Evolutionary conservation across 2,329 filamentous ascomycete genomes (phyloP).

Genomic region (Botrytis deweyae): DNA sequence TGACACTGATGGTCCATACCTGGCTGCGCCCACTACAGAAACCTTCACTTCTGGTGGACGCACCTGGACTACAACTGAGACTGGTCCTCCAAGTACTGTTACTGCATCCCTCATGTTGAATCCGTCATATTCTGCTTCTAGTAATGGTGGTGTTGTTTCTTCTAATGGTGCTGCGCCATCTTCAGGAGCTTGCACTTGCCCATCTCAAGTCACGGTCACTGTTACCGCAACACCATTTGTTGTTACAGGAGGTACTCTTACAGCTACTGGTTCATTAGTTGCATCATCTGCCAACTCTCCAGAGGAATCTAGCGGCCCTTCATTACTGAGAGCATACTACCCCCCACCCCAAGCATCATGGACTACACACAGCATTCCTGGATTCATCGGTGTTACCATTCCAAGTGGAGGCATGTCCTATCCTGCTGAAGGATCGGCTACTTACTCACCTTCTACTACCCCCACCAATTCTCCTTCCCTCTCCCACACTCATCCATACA

Average conservation of each 20-base stretch:
- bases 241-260: not conserved
- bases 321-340: not conserved
- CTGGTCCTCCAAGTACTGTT: conserved; percentile 1
- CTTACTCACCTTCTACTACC: not conserved
- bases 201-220: not conserved
- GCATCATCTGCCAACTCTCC: not conserved
- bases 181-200: conserved; percentile 6
- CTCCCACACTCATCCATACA: not conserved
- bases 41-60: conserved; percentile 15
- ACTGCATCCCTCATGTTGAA: conserved; percentile 17
- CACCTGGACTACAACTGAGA: conserved; percentile 18
- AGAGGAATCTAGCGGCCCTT: not conserved
- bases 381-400: conserved; percentile 3
- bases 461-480: not conserved
- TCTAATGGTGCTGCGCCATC: not conserved
- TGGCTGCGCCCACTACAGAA: not conserved
- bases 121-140: not conserved
- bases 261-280: not conserved
- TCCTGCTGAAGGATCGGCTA: not conserved
- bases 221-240: conserved; percentile 13
- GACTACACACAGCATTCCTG: not conserved
- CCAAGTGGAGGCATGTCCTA: not conserved
- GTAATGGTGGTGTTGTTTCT: not conserved
- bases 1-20: not conserved
- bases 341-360: not conserved